Base-by-base conservation (phyloP, 1,284 basidiomycete genomes). In the Takashimella tepidaria region DNA sequence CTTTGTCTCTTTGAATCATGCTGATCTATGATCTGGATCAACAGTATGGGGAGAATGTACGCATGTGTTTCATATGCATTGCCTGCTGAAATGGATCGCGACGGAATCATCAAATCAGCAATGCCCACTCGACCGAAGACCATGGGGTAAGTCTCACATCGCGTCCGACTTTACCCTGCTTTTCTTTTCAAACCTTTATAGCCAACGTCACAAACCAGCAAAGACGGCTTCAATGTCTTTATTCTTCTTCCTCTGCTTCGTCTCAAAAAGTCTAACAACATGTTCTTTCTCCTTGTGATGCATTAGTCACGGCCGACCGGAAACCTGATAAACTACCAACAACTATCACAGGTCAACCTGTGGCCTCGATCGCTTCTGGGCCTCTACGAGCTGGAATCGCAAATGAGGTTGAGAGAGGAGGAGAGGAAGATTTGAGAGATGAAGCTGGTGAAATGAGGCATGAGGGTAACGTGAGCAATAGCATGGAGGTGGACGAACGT, bases 61-160 rank as follows among this genome's bases (percentile, higher is more conserved):
- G 5, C 92, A 96, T 72, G 85, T 95, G 53, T 93, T 92, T 70
- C 91, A 93, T 72, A 90, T 92, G 89, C 90, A 93, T 74, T 96
- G 92, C 76, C 77, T 97, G 12, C 80, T 93, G 61, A 95, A 95
- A 72, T 97, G 92, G 92, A 84, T 96, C 57, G 84, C 84, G 2
- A 92, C 90, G 0, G 80, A 85, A 3, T 83, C 87, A 13, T 89
- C 87, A 31, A 93, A 93, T 70, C 84, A 87, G 63, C 89, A 91
- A 66, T 96, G 92, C 78, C 92, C 92, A 11, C 92, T 97, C 87
- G 92, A 96, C 68, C 80, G 92, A 43, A 79, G 89, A 66, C 80
- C 85, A 4, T 97, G 92, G 92, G 87, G 92, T 95, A 64, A 63
- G 88, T 81, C 5, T 3, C 5, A 20, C 4, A 19, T 40, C 11